phyloP scores from a whole-genome alignment of 768 basidiomycete species.

The Collybia sp. region DNA sequence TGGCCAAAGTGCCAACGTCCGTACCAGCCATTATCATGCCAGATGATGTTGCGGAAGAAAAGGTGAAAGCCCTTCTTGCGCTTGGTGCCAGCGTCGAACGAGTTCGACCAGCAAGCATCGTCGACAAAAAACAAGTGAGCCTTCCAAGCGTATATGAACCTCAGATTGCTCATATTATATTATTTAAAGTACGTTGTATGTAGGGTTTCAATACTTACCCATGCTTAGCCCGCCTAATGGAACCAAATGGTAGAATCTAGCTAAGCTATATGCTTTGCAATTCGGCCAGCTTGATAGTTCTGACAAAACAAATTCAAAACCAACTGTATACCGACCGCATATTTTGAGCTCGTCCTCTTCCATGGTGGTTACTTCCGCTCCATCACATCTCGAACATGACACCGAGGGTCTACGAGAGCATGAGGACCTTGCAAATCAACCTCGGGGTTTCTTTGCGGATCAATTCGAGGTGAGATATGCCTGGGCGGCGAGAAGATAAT shows the following conservation, averaged over 20 bases:
- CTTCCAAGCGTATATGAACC: constrained; percentile 2
- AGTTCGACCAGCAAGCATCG: constrained; percentile 91
- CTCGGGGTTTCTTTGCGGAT: constrained; percentile 90
- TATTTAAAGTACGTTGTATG: constrained; percentile 57
- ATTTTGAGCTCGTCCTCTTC: constrained; percentile 39
- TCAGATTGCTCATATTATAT: constrained; percentile 1
- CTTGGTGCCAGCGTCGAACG: constrained; percentile 89
- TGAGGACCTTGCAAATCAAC: constrained; percentile 41
- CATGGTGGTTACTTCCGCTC: constrained; percentile 48
- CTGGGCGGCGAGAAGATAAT: too few species aligned
- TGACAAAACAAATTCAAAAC: constrained; percentile 14
- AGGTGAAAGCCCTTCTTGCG: constrained; percentile 75
- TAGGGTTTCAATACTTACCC: constrained; percentile 27
- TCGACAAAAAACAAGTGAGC: constrained; percentile 89
- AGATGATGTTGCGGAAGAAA: constrained; percentile 87
- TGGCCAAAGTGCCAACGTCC: background rate
- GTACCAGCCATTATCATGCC: constrained; percentile 81
- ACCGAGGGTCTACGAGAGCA: constrained; percentile 29
- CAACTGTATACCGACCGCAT: constrained; percentile 12
- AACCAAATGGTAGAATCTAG: constrained; percentile 65
- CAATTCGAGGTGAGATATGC: constrained; percentile 70
- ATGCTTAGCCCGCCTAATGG: background rate
- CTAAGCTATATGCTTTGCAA: constrained; percentile 67
- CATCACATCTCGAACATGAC: constrained; percentile 35
- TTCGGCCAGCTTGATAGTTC: constrained; percentile 51